These are phyloP conservation scores for Zygoascus ofunaensis DNA, from an alignment of 805 yeast species.

Conservation along the genomic window DNA sequence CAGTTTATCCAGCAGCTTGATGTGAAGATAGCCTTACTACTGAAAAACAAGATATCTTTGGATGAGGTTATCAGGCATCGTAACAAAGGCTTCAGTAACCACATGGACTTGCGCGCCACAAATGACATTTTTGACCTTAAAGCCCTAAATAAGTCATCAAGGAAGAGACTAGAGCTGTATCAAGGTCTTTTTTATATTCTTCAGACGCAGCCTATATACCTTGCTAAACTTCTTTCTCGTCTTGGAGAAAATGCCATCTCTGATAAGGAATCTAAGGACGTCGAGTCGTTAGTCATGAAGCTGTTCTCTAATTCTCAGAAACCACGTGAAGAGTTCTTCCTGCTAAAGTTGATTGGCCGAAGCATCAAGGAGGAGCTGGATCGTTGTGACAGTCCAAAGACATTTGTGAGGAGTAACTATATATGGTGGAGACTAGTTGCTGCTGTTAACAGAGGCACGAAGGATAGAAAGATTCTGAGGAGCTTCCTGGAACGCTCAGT, in stretches of 20 bases:
- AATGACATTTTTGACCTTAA: conserved; percentile 31
- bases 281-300: conserved; percentile 26
- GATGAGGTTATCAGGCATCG: conserved; percentile 52
- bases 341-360: conserved; percentile 45
- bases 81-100: conserved; percentile 24
- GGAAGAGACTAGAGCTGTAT: conserved; percentile 51
- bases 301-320: conserved; percentile 32
- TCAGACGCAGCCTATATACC: conserved; percentile 74
- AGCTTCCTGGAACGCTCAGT: conserved; percentile 34
- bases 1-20: conserved; percentile 66
- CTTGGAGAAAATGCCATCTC: conserved; percentile 20
- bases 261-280: conserved; percentile 27
- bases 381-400: conserved; percentile 14
- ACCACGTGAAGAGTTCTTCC: conserved; percentile 62
- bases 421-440: conserved; percentile 39
- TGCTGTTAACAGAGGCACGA: conserved; percentile 31
- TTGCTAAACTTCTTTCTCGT: conserved; percentile 44
- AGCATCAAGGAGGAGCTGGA: conserved; percentile 23
- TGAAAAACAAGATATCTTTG: conserved; percentile 67
- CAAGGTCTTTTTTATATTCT: conserved; percentile 73
- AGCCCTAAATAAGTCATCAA: conserved; percentile 31
- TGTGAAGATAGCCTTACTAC: conserved; percentile 65
- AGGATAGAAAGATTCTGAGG: conserved; percentile 28
- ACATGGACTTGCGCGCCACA: conserved; percentile 13
- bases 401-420: conserved; percentile 19